These are phyloP conservation scores for Monosporascus cannonballus DNA, from an alignment of 2,329 filamentous ascomycete genomes.

Conservation along the genomic window DNA sequence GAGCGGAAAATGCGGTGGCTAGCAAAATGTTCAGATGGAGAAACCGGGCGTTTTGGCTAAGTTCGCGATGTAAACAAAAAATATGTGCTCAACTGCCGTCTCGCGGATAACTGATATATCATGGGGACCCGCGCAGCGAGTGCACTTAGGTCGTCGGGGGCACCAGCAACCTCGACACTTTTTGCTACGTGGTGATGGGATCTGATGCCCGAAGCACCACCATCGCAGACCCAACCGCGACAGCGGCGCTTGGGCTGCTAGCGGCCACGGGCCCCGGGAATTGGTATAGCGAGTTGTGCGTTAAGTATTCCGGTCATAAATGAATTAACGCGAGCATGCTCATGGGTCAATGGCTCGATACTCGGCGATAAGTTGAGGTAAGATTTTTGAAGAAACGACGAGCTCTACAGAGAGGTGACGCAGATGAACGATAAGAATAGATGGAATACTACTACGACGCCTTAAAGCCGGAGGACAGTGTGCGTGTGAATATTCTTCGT, in stretches of 20 bases:
- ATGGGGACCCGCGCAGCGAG: too few relatives aligned
- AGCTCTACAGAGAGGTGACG: background rate
- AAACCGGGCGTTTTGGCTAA: background rate
- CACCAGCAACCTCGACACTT: background rate
- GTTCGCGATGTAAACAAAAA: background rate
- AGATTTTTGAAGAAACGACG: background rate
- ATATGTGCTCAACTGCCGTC: background rate
- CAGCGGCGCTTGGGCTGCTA: conserved; percentile 14
- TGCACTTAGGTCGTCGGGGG: too few relatives aligned
- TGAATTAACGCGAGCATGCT: background rate
- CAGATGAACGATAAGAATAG: background rate
- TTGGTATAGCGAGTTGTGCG: background rate
- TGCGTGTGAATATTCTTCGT: too few relatives aligned
- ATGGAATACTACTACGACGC: too few relatives aligned
- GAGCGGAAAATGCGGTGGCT: conserved; percentile 15
- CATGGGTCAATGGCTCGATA: background rate
- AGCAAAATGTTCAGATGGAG: background rate
- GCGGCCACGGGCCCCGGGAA: background rate
- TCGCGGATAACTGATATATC: background rate
- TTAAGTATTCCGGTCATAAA: conserved; percentile 5
- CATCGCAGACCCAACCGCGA: conserved; percentile 8
- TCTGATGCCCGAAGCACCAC: conserved; percentile 10
- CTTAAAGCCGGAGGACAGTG: too few relatives aligned
- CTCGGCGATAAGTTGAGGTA: background rate
- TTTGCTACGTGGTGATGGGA: background rate